Percentiles rank a stretch among this genome's conserved stretches.
These are phyloP conservation scores for Butyriboletus loyo DNA, from an alignment of 768 basidiomycete species.

Conservation along the genomic window DNA sequence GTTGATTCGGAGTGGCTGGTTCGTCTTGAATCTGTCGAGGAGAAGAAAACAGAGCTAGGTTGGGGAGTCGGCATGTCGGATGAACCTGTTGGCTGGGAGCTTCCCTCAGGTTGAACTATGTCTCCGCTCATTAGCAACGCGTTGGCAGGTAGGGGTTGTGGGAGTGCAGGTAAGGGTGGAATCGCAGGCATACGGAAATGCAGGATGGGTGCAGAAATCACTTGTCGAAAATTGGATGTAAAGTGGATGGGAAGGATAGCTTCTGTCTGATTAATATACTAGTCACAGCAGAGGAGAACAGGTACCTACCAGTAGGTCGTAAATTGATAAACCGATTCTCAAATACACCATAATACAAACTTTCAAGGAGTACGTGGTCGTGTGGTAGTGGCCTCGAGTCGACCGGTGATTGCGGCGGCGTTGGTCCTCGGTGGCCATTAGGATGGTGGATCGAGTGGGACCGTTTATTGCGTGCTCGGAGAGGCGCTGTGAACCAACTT, in stretches of 20 bases:
- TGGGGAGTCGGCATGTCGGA: constrained; percentile 26
- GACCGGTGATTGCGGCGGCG: constrained; percentile 33
- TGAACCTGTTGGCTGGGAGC: constrained; percentile 11
- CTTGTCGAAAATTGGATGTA: constrained; percentile 67
- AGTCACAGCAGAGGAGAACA: background rate
- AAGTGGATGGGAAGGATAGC: constrained; percentile 69
- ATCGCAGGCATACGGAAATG: constrained; percentile 70
- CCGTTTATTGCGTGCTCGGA: constrained; percentile 51
- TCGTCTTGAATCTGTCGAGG: constrained; percentile 41
- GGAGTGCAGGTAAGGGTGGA: constrained; percentile 55
- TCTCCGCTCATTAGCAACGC: constrained; percentile 23
- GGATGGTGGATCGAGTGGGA: constrained; percentile 51
- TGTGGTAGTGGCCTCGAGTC: constrained; percentile 43
- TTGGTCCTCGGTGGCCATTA: constrained; percentile 36
- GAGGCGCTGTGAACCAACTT: constrained; percentile 72
- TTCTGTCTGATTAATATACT: constrained; percentile 25
- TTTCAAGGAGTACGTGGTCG: constrained; percentile 70
- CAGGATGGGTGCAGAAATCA: constrained; percentile 56
- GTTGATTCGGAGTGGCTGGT: constrained; percentile 35
- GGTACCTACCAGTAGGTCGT: constrained; percentile 57
- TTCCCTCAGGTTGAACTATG: constrained; percentile 23
- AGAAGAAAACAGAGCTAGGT: constrained; percentile 51
- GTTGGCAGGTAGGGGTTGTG: constrained; percentile 26
- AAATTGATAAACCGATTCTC: constrained; percentile 70
- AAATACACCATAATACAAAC: constrained; percentile 62